These are phyloP conservation scores for Psidium friedrichsthalianum DNA, from an alignment of 345 rosid genomes.

Conservation along the genomic window DNA sequence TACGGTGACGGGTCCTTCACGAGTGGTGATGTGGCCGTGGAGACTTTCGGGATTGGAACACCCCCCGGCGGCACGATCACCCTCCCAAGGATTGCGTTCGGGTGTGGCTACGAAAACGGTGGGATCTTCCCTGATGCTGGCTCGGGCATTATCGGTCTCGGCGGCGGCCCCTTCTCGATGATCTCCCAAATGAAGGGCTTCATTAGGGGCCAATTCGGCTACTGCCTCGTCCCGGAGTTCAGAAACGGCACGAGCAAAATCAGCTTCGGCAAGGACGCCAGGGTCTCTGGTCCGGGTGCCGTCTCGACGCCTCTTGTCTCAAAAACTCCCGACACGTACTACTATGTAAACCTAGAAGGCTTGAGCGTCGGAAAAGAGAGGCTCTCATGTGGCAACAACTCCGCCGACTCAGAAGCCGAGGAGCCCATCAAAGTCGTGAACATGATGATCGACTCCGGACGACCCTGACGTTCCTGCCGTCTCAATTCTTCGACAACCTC, in stretches of 20 bases:
- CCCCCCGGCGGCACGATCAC: conserved; percentile 4
- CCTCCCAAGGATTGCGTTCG: conserved; percentile 13
- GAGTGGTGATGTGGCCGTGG: conserved; percentile 32
- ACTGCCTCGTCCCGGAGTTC: conserved; percentile 34
- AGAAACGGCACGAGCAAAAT: conserved; percentile 23
- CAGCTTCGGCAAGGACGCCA: conserved; percentile 25
- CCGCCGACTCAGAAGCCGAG: background rate
- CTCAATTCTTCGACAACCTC: conserved; percentile 17
- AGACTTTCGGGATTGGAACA: conserved; percentile 20
- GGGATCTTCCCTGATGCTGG: conserved; percentile 35
- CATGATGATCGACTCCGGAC: conserved; percentile 53
- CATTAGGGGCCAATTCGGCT: conserved; percentile 28
- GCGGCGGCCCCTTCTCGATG: conserved; percentile 44
- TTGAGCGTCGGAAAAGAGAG: conserved; percentile 30
- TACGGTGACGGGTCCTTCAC: conserved; percentile 36
- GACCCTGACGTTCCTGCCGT: conserved; percentile 28
- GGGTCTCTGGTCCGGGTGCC: conserved; percentile 3
- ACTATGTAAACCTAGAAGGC: conserved; percentile 40
- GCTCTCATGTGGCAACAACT: background rate
- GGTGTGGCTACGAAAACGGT: conserved; percentile 41
- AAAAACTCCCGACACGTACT: conserved; percentile 20
- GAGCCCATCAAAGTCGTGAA: conserved; percentile 8
- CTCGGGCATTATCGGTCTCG: conserved; percentile 54
- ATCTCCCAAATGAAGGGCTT: conserved; percentile 26
- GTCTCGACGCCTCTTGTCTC: conserved; percentile 28